These are phyloP conservation scores for Abelmoschus esculentus DNA, from an alignment of 345 rosid genomes.

Conservation along the genomic window DNA sequence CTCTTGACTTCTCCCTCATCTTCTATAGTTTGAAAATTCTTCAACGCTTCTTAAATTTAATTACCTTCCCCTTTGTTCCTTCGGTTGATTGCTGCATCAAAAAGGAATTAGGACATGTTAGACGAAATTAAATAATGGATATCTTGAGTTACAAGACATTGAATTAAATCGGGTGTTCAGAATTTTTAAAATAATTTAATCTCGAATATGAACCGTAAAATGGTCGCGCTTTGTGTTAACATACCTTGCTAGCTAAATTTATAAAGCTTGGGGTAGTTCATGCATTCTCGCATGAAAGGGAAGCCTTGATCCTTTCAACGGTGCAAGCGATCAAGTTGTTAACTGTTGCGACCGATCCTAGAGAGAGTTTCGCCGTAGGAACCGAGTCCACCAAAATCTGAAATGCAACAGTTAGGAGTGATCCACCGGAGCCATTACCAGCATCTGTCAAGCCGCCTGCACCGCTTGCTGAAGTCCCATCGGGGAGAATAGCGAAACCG, in stretches of 20 bases:
- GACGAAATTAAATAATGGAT: background rate
- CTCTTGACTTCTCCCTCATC: slow-evolving; percentile 71
- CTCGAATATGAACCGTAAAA: background rate
- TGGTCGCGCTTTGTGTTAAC: background rate
- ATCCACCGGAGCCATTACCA: slow-evolving; percentile 36
- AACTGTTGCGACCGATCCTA: slow-evolving; percentile 74
- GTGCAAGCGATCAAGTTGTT: slow-evolving; percentile 70
- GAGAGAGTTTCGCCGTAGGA: slow-evolving; percentile 50
- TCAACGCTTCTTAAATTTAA: slow-evolving; percentile 5
- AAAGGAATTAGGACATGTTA: background rate
- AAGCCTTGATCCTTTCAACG: slow-evolving; percentile 52
- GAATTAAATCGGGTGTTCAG: no score
- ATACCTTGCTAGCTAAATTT: slow-evolving; percentile 5
- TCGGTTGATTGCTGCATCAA: slow-evolving; percentile 24
- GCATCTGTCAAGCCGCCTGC: background rate
- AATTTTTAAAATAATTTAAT: no score
- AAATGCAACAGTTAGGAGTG: slow-evolving; percentile 67
- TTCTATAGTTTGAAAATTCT: slow-evolving; percentile 23
- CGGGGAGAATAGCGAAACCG: slow-evolving; percentile 58
- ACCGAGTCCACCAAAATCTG: slow-evolving; percentile 67
- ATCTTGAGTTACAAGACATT: background rate
- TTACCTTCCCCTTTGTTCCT: slow-evolving; percentile 14
- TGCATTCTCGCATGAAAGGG: slow-evolving; percentile 36
- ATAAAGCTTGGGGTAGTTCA: slow-evolving; percentile 9
- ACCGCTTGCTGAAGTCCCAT: slow-evolving; percentile 21